These are phyloP conservation scores for Populus hybrid DNA, from an alignment of 441 rosid species.

Conservation along the genomic window DNA sequence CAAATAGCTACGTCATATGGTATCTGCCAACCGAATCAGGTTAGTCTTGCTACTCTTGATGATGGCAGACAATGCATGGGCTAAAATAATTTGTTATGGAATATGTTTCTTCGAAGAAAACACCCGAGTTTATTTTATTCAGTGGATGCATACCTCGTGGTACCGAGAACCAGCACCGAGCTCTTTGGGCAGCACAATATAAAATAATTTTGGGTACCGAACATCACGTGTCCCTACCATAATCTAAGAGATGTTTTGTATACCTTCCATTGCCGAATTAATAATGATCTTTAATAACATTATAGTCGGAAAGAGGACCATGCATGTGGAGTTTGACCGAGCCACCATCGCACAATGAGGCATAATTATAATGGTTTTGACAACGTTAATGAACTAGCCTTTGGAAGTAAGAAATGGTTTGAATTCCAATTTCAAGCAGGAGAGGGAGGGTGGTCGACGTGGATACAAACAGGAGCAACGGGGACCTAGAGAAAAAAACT, in stretches of 20 bases:
- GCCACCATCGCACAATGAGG: too few species aligned
- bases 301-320: too few species aligned
- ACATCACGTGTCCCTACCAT: not conserved
- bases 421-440: not conserved
- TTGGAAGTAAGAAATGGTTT: not conserved
- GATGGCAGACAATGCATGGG: too few species aligned
- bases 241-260: not conserved
- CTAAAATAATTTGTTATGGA: too few species aligned
- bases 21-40: too few species aligned
- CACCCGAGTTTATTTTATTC: not conserved
- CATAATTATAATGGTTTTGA: too few species aligned
- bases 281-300: too few species aligned
- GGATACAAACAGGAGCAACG: not conserved
- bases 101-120: not conserved
- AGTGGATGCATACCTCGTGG: not conserved
- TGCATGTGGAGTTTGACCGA: too few species aligned
- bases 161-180: not conserved
- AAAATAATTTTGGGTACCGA: not conserved
- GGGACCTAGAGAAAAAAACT: not conserved
- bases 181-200: not conserved
- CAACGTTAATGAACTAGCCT: not conserved
- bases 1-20: too few species aligned
- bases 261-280: not conserved
- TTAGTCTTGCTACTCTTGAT: too few species aligned
- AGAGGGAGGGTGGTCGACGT: not conserved